Evolutionary conservation across 352 stramenopile species (phyloP), one percentile per base, ranked within the genome.

Genomic region (Pythium vanterpoolii): DNA sequence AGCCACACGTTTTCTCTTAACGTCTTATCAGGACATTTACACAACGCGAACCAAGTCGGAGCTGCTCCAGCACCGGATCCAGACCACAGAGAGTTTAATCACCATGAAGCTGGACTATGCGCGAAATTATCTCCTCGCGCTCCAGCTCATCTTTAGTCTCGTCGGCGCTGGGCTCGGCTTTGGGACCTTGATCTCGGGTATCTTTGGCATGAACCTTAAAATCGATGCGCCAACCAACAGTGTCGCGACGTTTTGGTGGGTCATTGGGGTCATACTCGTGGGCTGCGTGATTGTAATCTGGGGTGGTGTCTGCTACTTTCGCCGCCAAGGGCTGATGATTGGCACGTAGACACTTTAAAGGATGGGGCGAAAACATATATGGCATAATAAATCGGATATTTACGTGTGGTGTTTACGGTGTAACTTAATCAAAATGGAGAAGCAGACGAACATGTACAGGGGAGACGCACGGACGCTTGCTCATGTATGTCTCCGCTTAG

Each of bases 101-200:
- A 77, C 59, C 40, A 77, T 83, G 68, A 79, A 79, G 42, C 50
- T 83, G 19, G 73, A 83, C 50, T 79, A 77, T 42, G 66, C 68
- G 36, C 71, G 73, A 55, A 83, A 83, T 54, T 83, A 79, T 33
- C 60, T 83, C 24, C 68, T 83, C 23, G 68, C 68, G 14, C 48
- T 83, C 6, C 69, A 83, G 27, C 62, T 83, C 36, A 73, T 76
- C 33, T 68, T 83, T 53, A 79, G 65, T 34, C 51, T 83, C 14
- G 54, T 76, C 1, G 69, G 60, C 8, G 64, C 72, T 11, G 57
- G 59, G 4, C 42, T 83, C 23, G 69, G 68, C 5, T 48, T 83
- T 4, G 71, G 71, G 3, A 83, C 73, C 10, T 56, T 79, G 7
- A 66, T 83, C 45, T 60, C 71, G 4, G 73, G 73, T 1, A 58